Conservation (phyloP, 106 monocot genomes). For the Cymbidium sinense region DNA sequence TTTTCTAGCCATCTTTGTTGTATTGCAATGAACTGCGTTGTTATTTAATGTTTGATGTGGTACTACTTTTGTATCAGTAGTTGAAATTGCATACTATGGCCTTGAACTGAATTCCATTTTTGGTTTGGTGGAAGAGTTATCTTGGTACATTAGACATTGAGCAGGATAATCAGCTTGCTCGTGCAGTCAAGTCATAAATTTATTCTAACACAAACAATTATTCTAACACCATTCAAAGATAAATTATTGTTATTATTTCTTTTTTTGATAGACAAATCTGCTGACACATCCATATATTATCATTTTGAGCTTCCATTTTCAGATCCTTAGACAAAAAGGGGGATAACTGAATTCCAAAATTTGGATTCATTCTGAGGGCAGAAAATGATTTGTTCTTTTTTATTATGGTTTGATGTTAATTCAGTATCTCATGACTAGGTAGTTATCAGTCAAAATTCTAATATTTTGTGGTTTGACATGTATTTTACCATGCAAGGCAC, state of each 20-base stretch:
- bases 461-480: background rate
- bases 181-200: constrained; percentile 2
- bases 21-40: background rate
- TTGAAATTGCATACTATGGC: background rate
- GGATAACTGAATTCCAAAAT: background rate
- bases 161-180: background rate
- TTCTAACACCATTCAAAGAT: background rate
- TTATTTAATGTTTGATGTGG: background rate
- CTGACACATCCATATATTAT: background rate
- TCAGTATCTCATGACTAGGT: no score
- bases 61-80: background rate
- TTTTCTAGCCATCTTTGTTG: background rate
- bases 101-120: background rate
- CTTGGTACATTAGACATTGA: no score
- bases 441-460: background rate
- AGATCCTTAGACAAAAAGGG: background rate
- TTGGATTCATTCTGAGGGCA: background rate
- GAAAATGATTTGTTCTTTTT: background rate
- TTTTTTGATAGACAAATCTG: background rate
- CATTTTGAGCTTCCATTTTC: background rate
- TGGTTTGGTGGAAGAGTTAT: background rate
- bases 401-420: background rate
- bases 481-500: no score
- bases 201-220: no score
- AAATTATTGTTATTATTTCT: no score